Conservation (phyloP, 208 protist genomes). For the Porcisia deanei region DNA sequence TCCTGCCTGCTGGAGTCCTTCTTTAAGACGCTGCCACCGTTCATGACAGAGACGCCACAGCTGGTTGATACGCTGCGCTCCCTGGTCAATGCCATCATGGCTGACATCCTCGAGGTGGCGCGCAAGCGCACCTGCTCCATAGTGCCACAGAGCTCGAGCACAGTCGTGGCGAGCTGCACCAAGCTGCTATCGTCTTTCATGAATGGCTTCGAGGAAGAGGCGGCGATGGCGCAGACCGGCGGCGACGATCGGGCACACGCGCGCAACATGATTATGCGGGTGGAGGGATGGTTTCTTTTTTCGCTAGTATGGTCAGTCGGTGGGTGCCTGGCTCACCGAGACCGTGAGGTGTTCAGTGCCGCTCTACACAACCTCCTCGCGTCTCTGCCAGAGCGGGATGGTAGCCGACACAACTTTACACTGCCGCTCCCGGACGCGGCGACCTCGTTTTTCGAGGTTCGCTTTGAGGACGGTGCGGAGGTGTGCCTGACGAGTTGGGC, state of each 20-base stretch:
- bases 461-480: slow-evolving; percentile 68
- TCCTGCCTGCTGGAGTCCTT: slow-evolving; percentile 89
- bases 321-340: slow-evolving; percentile 83
- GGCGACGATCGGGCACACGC: slow-evolving; percentile 40
- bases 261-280: slow-evolving; percentile 66
- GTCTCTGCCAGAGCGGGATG: not conserved
- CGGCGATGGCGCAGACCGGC: slow-evolving; percentile 17
- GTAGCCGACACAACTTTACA: slow-evolving; percentile 64
- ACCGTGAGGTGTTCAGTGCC: slow-evolving; percentile 79
- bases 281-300: slow-evolving; percentile 94
- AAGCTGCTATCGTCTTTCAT: slow-evolving; percentile 81
- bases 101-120: slow-evolving; percentile 79
- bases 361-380: slow-evolving; percentile 70
- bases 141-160: slow-evolving; percentile 77
- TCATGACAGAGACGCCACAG: slow-evolving; percentile 42
- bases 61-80: slow-evolving; percentile 38
- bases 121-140: slow-evolving; percentile 75
- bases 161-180: slow-evolving; percentile 78
- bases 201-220: slow-evolving; percentile 40
- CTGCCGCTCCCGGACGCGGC: slow-evolving; percentile 74
- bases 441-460: slow-evolving; percentile 86
- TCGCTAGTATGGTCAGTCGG: slow-evolving; percentile 93
- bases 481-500: slow-evolving; percentile 82
- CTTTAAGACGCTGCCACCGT: slow-evolving; percentile 69
- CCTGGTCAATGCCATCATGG: slow-evolving; percentile 77